phyloP scores from a whole-genome alignment of 768 basidiomycete genomes.

The Agrocybe praecox region DNA sequence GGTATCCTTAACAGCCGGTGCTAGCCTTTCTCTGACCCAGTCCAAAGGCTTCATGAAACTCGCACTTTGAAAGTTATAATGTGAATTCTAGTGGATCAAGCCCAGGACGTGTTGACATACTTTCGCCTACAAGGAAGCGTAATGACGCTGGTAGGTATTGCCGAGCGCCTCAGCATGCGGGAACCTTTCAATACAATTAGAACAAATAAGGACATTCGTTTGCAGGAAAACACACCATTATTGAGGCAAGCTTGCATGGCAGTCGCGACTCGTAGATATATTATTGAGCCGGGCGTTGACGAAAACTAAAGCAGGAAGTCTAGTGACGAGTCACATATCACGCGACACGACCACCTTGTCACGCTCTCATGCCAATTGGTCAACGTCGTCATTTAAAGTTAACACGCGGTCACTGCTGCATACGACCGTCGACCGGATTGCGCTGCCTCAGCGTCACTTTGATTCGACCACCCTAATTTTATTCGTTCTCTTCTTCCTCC shows the following conservation, averaged over 20 bases:
- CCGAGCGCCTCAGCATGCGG: conserved; percentile 13
- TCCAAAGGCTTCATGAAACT: conserved; percentile 60
- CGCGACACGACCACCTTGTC: neutral
- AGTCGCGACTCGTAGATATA: conserved; percentile 6
- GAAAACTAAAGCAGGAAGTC: neutral
- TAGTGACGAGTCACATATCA: neutral
- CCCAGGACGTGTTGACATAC: conserved; percentile 16
- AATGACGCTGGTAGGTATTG: conserved; percentile 1
- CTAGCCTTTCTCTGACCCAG: conserved; percentile 66
- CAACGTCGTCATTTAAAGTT: neutral
- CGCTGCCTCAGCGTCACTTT: neutral
- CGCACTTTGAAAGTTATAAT: conserved; percentile 23
- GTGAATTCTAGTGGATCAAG: neutral
- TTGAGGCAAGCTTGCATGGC: conserved; percentile 31
- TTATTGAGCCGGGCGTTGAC: neutral
- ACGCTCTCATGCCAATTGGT: neutral
- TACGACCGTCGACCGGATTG: neutral
- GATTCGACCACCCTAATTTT: neutral
- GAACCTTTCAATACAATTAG: conserved; percentile 6
- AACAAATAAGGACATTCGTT: neutral
- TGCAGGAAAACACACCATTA: conserved; percentile 19
- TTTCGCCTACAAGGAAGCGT: conserved; percentile 11
- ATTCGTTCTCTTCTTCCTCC: neutral
- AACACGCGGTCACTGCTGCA: neutral
- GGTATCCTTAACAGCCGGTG: conserved; percentile 48